Evolutionary conservation across 1,139 yeast species (phyloP), one percentile per base, ranked within the genome.

Genomic region (Sugiyamaella novakii): DNA sequence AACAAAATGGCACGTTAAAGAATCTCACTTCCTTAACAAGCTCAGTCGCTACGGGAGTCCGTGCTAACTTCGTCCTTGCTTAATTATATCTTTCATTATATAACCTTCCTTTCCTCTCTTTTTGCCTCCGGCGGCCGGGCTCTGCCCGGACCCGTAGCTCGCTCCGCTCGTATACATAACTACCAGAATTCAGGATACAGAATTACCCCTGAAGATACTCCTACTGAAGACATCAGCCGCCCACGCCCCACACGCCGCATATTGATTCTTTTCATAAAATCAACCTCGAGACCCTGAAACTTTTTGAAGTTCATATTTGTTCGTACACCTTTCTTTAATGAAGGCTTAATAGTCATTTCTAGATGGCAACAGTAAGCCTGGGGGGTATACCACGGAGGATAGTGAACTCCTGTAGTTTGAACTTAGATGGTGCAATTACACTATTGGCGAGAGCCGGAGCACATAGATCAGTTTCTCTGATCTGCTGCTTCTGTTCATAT

Each of bases 21-120:
- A 41, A 52, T 30, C 29, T 42, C 37, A 42, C 47, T 18, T 46
- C 36, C 19, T 46, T 53, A 31, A 53, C 56, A 6, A 47, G 50
- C 12, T 45, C 49, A 7, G 54, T 48, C 3, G 54, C 52, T 22
- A 29, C 5, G 18, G 54, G 54, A 2, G 50, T 45, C 33, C 34
- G 36, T 12, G 50, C 43, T n/a, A 21, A 27, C 8, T 47, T 51
- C 19, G 34, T 28, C 1, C 47, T 36, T 11, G 51, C 51, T 43
- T 43, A 38, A 19, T 33, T n/a, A n/a, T n/a, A n/a, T n/a, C n/a
- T n/a, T n/a, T n/a, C n/a, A n/a, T n/a, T n/a, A n/a, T n/a, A n/a
- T n/a, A n/a, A n/a, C n/a, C n/a, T n/a, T n/a, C n/a, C n/a, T n/a
- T n/a, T n/a, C n/a, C n/a, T n/a, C n/a, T n/a, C n/a, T n/a, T n/a